Percentiles rank a stretch among this genome's conserved stretches.
Evolutionary conservation across 441 rosid genomes (phyloP).

Genomic region (Erysimum pusillum): DNA sequence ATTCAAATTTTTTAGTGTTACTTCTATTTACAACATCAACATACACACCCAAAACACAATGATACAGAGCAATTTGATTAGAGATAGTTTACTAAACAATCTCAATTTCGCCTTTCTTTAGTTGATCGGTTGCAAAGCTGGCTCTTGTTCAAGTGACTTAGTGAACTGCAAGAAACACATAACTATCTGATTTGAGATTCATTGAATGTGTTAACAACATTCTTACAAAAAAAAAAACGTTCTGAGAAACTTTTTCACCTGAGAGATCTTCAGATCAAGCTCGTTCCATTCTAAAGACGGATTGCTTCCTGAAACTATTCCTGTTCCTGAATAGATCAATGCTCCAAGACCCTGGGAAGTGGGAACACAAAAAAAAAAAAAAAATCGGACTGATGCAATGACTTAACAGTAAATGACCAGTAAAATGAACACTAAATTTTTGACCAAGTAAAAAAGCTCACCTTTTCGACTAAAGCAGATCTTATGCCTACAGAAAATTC

Average conservation of each 20-base stretch:
- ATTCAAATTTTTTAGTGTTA: neutral
- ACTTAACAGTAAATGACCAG: constrained; percentile 7
- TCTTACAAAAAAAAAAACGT: neutral
- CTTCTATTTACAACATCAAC: constrained; percentile 1
- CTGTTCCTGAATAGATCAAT: constrained; percentile 84
- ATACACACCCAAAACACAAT: neutral
- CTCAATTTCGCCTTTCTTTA: constrained; percentile 37
- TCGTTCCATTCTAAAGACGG: constrained; percentile 91
- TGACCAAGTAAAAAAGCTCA: constrained; percentile 13
- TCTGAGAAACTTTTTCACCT: constrained; percentile 51
- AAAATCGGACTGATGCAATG: constrained; percentile 6
- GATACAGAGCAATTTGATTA: neutral
- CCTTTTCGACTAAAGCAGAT: constrained; percentile 89
- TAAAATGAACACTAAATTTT: constrained; percentile 6
- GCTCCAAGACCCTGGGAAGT: constrained; percentile 78
- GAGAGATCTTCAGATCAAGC: constrained; percentile 90
- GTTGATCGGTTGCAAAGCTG: constrained; percentile 53
- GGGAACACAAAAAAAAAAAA: constrained; percentile 28
- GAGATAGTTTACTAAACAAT: constrained; percentile 3
- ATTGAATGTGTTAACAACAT: constrained; percentile 13
- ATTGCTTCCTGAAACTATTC: constrained; percentile 86
- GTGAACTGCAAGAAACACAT: constrained; percentile 62
- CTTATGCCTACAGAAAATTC: constrained; percentile 95
- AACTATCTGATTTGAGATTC: neutral
- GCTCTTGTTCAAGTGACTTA: constrained; percentile 76